Percentiles rank a stretch among this genome's conserved stretches.
Conservation (phyloP, 176 grass and related monocot species). For the Paspalum notatum region DNA sequence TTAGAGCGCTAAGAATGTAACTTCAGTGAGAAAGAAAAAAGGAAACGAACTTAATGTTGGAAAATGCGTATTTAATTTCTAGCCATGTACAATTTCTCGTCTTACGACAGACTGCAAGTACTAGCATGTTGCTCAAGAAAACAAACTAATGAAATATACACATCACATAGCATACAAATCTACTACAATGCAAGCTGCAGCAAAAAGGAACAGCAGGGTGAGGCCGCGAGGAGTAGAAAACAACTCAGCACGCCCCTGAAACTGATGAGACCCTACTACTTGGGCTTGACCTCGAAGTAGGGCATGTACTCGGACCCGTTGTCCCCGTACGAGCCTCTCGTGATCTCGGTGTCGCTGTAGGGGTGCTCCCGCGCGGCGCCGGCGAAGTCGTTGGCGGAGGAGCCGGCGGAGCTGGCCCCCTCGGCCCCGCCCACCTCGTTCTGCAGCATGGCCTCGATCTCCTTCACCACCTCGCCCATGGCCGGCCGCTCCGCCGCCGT, state of each 20-base stretch:
- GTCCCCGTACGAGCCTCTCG: slow-evolving; percentile 23
- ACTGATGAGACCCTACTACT: slow-evolving; percentile 13
- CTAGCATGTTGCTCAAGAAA: background rate
- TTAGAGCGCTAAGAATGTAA: background rate
- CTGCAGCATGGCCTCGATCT: slow-evolving; percentile 64
- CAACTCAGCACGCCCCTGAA: background rate
- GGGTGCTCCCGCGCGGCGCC: slow-evolving; percentile 37
- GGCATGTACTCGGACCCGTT: slow-evolving; percentile 53
- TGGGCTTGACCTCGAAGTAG: slow-evolving; percentile 55
- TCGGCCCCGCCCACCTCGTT: slow-evolving; percentile 36
- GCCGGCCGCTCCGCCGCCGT: slow-evolving; percentile 40
- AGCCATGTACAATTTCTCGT: slow-evolving; percentile 1
- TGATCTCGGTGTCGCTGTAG: slow-evolving; percentile 49
- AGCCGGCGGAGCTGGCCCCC: slow-evolving; percentile 23
- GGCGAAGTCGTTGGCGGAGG: slow-evolving; percentile 50
- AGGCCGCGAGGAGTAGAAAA: too few relatives aligned
- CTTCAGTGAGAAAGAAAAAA: background rate
- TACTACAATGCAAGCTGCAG: background rate
- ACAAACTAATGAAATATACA: background rate
- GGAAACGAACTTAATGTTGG: background rate
- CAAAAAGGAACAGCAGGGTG: background rate
- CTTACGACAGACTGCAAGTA: background rate
- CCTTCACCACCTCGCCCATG: slow-evolving; percentile 62
- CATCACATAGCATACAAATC: background rate
- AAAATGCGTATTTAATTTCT: slow-evolving; percentile 1